Percentiles rank a stretch among this genome's conserved stretches.
These are phyloP conservation scores for Diospyros lotus DNA, from an alignment of 148 eudicot genomes.

Conservation along the genomic window DNA sequence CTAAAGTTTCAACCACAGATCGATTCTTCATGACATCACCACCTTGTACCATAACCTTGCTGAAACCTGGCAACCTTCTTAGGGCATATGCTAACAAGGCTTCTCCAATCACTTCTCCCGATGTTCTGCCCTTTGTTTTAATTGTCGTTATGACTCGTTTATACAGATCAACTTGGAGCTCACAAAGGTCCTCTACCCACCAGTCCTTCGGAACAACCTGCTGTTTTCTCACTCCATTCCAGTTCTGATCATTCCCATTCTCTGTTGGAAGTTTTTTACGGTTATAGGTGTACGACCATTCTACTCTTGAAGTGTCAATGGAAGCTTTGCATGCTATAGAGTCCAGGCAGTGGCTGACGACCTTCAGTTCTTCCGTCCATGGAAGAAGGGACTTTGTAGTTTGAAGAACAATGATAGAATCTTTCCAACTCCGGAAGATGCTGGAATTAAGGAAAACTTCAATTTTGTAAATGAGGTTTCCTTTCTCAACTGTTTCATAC, in stretches of 20 bases:
- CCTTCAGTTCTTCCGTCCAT: conserved; percentile 76
- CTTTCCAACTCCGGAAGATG: conserved; percentile 88
- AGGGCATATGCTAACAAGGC: conserved; percentile 61
- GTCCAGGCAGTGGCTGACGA: conserved; percentile 67
- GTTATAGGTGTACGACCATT: conserved; percentile 94
- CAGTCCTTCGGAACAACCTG: conserved; percentile 78
- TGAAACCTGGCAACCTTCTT: conserved; percentile 59
- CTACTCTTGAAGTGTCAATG: conserved; percentile 65
- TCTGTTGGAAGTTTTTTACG: conserved; percentile 60
- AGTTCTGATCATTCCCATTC: conserved; percentile 43
- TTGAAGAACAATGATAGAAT: conserved; percentile 85
- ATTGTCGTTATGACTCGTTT: conserved; percentile 62
- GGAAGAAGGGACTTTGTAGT: conserved; percentile 66
- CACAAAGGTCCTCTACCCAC: conserved; percentile 95
- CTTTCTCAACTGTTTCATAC: conserved; percentile 71
- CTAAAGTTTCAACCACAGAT: conserved; percentile 50
- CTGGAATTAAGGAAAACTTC: conserved; percentile 84
- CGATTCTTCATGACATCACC: conserved; percentile 52
- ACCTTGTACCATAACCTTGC: conserved; percentile 50
- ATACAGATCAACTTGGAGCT: conserved; percentile 66
- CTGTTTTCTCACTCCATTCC: conserved; percentile 65
- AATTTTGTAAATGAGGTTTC: conserved; percentile 76
- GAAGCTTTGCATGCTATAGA: conserved; percentile 77
- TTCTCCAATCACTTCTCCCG: conserved; percentile 62
- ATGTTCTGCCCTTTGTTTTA: conserved; percentile 50